These are phyloP conservation scores for Cladosporium sp. DNA, from an alignment of 2,329 filamentous ascomycete species.

Conservation along the genomic window DNA sequence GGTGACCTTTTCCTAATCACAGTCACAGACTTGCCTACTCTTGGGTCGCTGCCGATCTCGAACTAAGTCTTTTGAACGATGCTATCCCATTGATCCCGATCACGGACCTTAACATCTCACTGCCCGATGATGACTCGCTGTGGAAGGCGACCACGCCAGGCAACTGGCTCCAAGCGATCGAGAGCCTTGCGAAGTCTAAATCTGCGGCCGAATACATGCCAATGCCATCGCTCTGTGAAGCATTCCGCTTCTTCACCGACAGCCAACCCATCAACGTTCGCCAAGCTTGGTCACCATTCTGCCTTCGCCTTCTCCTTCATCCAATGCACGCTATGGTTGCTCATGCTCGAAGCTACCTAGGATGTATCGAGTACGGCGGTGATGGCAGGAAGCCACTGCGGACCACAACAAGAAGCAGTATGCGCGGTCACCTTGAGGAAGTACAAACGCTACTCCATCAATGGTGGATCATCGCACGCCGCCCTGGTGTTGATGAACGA, in stretches of 20 bases:
- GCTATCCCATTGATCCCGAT: constrained; percentile 51
- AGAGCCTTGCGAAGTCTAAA: not conserved
- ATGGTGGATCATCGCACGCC: not conserved
- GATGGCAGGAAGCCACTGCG: not conserved
- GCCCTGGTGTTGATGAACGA: not conserved
- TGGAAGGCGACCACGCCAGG: not conserved
- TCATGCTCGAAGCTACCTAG: not conserved
- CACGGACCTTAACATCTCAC: constrained; percentile 50
- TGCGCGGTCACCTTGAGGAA: not conserved
- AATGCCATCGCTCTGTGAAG: not conserved
- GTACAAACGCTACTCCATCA: not conserved
- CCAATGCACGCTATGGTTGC: not conserved
- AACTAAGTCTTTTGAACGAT: constrained; percentile 58
- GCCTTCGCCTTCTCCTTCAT: not conserved
- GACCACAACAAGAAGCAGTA: not conserved
- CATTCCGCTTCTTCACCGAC: not conserved
- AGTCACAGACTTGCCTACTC: constrained; percentile 52
- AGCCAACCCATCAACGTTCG: not conserved
- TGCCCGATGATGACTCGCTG: constrained; percentile 35
- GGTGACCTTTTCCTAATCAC: not conserved
- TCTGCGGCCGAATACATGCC: not conserved
- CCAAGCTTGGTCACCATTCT: not conserved
- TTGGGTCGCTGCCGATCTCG: constrained; percentile 59
- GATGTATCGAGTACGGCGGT: not conserved
- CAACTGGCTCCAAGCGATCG: not conserved